These are phyloP conservation scores for Fraxinus angustifolia DNA, from an alignment of 305 asterid genomes.

Conservation along the genomic window DNA sequence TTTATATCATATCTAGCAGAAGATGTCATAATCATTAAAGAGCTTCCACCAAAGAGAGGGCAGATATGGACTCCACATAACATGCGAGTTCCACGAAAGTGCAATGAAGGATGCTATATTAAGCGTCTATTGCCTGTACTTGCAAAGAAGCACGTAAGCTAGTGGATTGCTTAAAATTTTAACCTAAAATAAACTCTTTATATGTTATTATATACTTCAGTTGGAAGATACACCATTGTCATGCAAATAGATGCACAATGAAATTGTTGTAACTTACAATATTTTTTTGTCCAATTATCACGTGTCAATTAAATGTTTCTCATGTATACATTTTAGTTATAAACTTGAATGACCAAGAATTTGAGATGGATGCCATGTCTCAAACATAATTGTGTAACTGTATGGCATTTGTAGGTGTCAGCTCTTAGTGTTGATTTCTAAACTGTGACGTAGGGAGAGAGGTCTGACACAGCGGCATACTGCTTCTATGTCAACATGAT, in stretches of 20 bases:
- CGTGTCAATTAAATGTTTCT: slow-evolving; percentile 7
- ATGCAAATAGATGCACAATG: not conserved
- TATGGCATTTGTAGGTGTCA: slow-evolving; percentile 14
- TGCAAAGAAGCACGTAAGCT: slow-evolving; percentile 48
- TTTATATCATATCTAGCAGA: slow-evolving; percentile 65
- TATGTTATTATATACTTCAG: not conserved
- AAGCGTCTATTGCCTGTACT: slow-evolving; percentile 78
- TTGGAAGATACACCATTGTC: not conserved
- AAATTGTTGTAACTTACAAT: slow-evolving; percentile 3
- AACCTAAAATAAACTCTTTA: not conserved
- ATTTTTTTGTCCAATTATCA: slow-evolving; percentile 1
- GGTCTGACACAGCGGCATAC: slow-evolving; percentile 11
- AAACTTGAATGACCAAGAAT: not conserved
- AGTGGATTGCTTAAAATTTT: slow-evolving; percentile 6
- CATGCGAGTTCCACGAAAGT: slow-evolving; percentile 94
- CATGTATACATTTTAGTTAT: slow-evolving; percentile 1
- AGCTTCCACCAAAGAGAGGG: slow-evolving; percentile 79
- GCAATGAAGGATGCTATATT: slow-evolving; percentile 71
- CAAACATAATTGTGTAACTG: not conserved
- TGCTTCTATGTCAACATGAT: slow-evolving; percentile 11
- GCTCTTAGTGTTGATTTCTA: slow-evolving; percentile 14
- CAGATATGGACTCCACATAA: slow-evolving; percentile 63
- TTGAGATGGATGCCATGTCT: not conserved
- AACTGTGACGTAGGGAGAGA: slow-evolving; percentile 4
- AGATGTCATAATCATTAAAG: slow-evolving; percentile 72